These are phyloP conservation scores for Stephanodiscus triporus DNA, from an alignment of 108 stramenopile genomes.

Conservation along the genomic window DNA sequence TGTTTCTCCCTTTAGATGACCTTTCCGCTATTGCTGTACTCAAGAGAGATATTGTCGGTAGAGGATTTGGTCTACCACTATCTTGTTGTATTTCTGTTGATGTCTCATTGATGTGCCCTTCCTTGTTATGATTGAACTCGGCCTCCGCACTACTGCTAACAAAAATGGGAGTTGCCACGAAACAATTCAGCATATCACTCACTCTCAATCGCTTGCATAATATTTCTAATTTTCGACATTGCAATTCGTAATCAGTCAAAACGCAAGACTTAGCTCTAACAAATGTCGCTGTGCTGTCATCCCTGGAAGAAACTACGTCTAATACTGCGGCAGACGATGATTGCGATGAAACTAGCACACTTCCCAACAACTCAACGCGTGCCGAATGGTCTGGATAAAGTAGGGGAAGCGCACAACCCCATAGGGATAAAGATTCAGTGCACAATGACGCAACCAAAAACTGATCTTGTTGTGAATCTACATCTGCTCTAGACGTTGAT, in stretches of 20 bases:
- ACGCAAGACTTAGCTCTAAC: not conserved
- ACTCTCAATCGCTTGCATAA: constrained; percentile 70
- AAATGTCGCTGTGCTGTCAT: constrained; percentile 8
- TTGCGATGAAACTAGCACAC: constrained; percentile 5
- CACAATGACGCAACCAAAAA: constrained; percentile 55
- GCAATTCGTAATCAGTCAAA: constrained; percentile 48
- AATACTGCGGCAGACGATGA: constrained; percentile 16
- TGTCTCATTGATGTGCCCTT: not conserved
- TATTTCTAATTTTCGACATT: constrained; percentile 53
- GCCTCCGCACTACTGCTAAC: not conserved
- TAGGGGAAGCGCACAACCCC: constrained; percentile 73
- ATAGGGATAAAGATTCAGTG: constrained; percentile 57
- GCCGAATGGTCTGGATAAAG: constrained; percentile 52
- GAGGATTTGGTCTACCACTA: constrained; percentile 4
- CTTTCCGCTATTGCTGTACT: constrained; percentile 7
- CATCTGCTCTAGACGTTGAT: not conserved
- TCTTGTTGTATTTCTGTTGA: not conserved
- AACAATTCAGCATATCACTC: constrained; percentile 63
- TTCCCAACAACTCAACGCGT: constrained; percentile 50
- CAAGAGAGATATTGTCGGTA: constrained; percentile 30
- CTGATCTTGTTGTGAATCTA: constrained; percentile 30
- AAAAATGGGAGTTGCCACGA: constrained; percentile 45
- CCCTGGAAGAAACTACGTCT: not conserved
- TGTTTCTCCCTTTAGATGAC: not conserved
- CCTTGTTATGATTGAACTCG: not conserved